These are phyloP conservation scores for Nadsonia starkeyi-henricii DNA, from an alignment of 1,139 yeast species.

Conservation along the genomic window DNA sequence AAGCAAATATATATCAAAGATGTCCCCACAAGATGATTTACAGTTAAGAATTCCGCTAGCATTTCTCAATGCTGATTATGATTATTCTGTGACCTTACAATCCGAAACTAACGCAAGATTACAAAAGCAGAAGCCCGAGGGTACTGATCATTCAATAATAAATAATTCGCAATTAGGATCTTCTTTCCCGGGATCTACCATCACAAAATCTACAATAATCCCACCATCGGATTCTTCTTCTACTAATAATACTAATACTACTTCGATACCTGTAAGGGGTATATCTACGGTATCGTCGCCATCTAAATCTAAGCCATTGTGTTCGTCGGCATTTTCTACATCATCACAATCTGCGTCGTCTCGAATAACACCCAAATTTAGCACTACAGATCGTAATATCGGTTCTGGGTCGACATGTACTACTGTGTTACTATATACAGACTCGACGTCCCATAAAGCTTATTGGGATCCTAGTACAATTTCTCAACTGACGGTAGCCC, in stretches of 20 bases:
- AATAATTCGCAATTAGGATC: neutral
- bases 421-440: constrained; percentile 43
- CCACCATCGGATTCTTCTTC: no score
- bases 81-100: constrained; percentile 12
- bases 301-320: neutral
- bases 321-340: neutral
- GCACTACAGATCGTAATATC: constrained; percentile 17
- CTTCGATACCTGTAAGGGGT: no score
- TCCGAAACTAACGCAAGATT: neutral
- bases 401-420: constrained; percentile 77
- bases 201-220: constrained; percentile 21
- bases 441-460: constrained; percentile 26
- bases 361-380: neutral
- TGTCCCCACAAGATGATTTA: constrained; percentile 38
- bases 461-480: constrained; percentile 64
- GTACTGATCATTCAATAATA: neutral
- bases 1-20: constrained; percentile 28
- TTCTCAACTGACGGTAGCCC: constrained; percentile 64
- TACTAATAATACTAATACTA: no score
- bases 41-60: constrained; percentile 47
- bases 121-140: neutral
- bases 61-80: constrained; percentile 46
- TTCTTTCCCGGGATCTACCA: constrained; percentile 7
- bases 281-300: neutral
- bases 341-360: neutral